Evolutionary conservation across 2,329 filamentous ascomycete species (phyloP).

Genomic region (Trichoderma breve): DNA sequence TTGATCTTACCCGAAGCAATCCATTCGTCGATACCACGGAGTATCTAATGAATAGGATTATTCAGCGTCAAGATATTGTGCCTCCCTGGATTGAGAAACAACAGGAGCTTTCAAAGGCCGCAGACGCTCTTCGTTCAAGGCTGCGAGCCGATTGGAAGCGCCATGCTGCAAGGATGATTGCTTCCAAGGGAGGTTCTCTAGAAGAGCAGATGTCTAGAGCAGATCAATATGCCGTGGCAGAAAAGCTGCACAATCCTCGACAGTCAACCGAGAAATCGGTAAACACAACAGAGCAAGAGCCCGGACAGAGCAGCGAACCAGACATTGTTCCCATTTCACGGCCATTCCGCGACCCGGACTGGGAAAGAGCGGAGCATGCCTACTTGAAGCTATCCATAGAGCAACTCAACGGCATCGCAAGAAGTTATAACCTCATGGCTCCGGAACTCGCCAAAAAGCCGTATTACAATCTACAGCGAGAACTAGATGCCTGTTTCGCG

Average conservation of each 20-base stretch:
- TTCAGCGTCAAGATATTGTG: conserved; percentile 90
- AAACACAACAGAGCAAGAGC: background rate
- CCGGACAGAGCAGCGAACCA: background rate
- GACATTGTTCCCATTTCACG: conserved; percentile 31
- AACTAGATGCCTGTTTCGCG: conserved; percentile 77
- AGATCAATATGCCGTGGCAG: conserved; percentile 71
- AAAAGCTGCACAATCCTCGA: conserved; percentile 62
- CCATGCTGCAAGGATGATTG: conserved; percentile 75
- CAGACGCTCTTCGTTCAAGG: conserved; percentile 68
- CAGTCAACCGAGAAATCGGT: conserved; percentile 25
- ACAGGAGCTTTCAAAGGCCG: conserved; percentile 74
- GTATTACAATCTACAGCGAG: conserved; percentile 80
- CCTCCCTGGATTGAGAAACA: conserved; percentile 99
- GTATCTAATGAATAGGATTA: conserved; percentile 98
- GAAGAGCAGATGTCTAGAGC: conserved; percentile 71
- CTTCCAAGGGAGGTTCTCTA: conserved; percentile 72
- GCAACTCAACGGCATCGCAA: conserved; percentile 74
- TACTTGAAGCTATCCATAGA: conserved; percentile 76
- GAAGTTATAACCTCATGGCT: conserved; percentile 93
- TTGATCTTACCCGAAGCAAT: conserved; percentile 78
- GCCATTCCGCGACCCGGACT: conserved; percentile 76
- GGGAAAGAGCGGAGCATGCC: conserved; percentile 68
- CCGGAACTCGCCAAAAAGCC: conserved; percentile 90
- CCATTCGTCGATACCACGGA: conserved; percentile 96
- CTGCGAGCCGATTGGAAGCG: conserved; percentile 80